Conservation (phyloP, 1,284 basidiomycete genomes). For the Leucoagaricus sp. region DNA sequence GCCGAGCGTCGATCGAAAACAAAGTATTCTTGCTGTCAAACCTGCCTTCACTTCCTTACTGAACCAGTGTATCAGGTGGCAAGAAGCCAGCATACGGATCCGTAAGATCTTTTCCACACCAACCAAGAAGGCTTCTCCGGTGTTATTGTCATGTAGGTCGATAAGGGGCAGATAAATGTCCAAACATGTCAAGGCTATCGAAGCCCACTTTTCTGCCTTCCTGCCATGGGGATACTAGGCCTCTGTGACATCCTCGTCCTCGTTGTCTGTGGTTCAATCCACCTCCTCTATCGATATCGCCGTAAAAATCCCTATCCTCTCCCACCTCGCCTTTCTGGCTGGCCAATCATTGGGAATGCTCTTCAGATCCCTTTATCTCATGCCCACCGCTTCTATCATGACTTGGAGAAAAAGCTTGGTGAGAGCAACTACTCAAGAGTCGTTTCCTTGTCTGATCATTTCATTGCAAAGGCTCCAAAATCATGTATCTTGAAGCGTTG, state of each 20-base stretch:
- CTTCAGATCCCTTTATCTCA: slow-evolving; percentile 3
- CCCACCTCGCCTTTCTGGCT: neutral
- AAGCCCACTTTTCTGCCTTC: too few species aligned
- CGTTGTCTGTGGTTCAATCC: neutral
- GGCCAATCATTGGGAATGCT: slow-evolving; percentile 6
- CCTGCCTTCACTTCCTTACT: too few species aligned
- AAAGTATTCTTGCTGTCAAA: too few species aligned
- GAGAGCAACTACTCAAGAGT: neutral
- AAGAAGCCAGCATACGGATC: too few species aligned
- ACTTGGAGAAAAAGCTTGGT: neutral
- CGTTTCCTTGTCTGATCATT: neutral
- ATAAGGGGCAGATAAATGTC: too few species aligned
- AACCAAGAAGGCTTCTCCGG: too few species aligned
- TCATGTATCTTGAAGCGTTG: slow-evolving; percentile 13
- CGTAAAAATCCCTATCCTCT: neutral
- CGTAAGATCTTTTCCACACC: too few species aligned
- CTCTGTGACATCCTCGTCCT: slow-evolving; percentile 15
- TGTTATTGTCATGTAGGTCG: too few species aligned
- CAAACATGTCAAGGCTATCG: too few species aligned
- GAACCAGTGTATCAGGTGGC: too few species aligned
- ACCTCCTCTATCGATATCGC: neutral
- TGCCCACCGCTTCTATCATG: slow-evolving; percentile 1
- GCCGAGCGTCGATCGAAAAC: too few species aligned
- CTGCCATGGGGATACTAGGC: neutral
- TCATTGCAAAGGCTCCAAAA: slow-evolving; percentile 11